Evolutionary conservation across 73 alveolate species (phyloP).

Genomic region (Symbiodinium pilosum): DNA sequence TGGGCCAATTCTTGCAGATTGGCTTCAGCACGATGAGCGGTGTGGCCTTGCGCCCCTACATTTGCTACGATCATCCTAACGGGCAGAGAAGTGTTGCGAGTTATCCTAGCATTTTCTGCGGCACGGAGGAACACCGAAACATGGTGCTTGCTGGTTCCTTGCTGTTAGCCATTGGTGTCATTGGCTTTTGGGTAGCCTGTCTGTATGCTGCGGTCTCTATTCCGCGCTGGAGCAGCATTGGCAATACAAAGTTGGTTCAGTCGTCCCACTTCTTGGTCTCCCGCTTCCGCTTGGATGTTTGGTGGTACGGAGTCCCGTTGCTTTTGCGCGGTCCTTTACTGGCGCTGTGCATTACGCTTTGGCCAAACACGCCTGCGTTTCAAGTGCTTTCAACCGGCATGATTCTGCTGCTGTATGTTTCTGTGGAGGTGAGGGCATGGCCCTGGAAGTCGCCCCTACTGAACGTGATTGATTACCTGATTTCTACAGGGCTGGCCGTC

Average conservation of each 20-base stretch:
- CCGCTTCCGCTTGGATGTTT: constrained; percentile 36
- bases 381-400: not conserved
- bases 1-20: constrained; percentile 46
- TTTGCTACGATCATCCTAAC: constrained; percentile 23
- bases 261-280: constrained; percentile 5
- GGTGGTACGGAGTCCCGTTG: constrained; percentile 51
- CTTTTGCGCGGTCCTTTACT: constrained; percentile 3
- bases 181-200: not conserved
- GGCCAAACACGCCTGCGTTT: constrained; percentile 1
- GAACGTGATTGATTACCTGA: constrained; percentile 24
- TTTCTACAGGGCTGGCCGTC: not conserved
- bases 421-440: not conserved
- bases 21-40: constrained; percentile 20
- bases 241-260: not conserved
- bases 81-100: not conserved
- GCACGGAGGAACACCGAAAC: not conserved
- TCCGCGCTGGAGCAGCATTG: not conserved
- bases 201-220: not conserved
- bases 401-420: not conserved
- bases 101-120: not conserved
- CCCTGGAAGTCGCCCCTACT: constrained; percentile 46
- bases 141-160: not conserved
- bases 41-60: not conserved
- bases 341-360: constrained; percentile 8
- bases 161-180: not conserved